Percentiles rank a stretch among this genome's conserved stretches.
Evolutionary conservation across 169 alveolate genomes (phyloP).

Genomic region (Amoebophrya sp.): DNA sequence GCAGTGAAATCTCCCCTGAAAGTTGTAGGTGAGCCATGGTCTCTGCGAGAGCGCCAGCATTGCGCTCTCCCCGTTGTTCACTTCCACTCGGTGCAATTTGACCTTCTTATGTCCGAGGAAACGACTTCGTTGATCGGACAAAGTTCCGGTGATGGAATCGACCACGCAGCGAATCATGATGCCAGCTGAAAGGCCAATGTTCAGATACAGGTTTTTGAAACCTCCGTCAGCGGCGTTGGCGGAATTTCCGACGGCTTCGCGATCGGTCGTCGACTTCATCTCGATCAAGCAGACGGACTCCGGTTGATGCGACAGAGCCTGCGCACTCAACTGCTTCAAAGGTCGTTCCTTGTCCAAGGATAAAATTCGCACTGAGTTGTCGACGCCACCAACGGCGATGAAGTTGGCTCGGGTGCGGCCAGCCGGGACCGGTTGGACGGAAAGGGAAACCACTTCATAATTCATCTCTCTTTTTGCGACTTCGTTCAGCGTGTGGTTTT

Average conservation of each 20-base stretch:
- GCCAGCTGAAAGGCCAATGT: neutral
- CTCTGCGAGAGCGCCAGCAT: constrained; percentile 71
- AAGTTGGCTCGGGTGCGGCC: constrained; percentile 82
- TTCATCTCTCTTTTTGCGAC: constrained; percentile 65
- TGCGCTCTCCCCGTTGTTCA: constrained; percentile 12
- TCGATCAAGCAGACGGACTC: constrained; percentile 16
- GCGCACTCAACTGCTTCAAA: constrained; percentile 77
- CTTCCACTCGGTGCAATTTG: constrained; percentile 29
- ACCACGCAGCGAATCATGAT: constrained; percentile 22
- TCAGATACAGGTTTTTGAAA: neutral
- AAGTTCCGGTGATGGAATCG: constrained; percentile 41
- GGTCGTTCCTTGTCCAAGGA: constrained; percentile 86
- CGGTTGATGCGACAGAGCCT: constrained; percentile 36
- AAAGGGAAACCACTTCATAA: constrained; percentile 74
- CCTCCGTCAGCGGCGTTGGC: neutral
- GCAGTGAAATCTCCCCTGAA: constrained; percentile 61
- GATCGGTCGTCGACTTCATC: neutral
- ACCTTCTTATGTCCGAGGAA: constrained; percentile 47
- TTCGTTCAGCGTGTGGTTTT: constrained; percentile 73
- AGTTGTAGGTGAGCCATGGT: constrained; percentile 73
- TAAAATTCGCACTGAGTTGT: constrained; percentile 62
- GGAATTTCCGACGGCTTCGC: neutral
- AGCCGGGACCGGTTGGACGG: constrained; percentile 76
- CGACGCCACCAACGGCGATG: constrained; percentile 88
- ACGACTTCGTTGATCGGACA: constrained; percentile 47